phyloP scores from a whole-genome alignment of 2,329 filamentous ascomycete genomes.

The Tricladium varicosporioides region DNA sequence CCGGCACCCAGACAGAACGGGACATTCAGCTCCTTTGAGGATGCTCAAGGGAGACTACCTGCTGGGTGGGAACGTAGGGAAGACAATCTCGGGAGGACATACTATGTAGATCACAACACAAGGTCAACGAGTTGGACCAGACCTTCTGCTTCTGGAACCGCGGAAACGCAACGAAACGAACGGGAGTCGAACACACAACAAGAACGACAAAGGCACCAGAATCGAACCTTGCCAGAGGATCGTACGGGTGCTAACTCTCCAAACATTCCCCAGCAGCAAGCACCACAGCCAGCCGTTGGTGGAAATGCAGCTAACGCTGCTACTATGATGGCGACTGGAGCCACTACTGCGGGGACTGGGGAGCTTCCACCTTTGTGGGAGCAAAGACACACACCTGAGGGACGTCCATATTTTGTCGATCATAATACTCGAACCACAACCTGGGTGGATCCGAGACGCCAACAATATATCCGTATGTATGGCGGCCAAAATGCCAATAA shows the following conservation, averaged over 20 bases:
- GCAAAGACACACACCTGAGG: conserved; percentile 91
- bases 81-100: conserved; percentile 91
- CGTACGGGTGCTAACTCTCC: conserved; percentile 91
- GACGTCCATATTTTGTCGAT: conserved; percentile 94
- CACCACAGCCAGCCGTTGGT: conserved; percentile 30
- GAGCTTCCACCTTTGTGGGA: conserved; percentile 97
- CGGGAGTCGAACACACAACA: conserved; percentile 90
- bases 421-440: conserved; percentile 98
- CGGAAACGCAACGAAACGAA: conserved; percentile 72
- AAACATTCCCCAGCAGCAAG: conserved; percentile 60
- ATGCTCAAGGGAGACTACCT: conserved; percentile 88
- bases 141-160: conserved; percentile 75
- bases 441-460: conserved; percentile 94
- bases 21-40: conserved; percentile 88
- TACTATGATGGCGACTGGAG: conserved; percentile 92
- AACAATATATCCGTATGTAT: conserved; percentile 99
- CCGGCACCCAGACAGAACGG: conserved; percentile 33
- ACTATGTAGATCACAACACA: conserved; percentile 98
- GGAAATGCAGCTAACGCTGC: conserved; percentile 51
- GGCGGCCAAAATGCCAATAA: conserved; percentile 83
- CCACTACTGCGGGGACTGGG: conserved; percentile 89
- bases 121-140: conserved; percentile 95
- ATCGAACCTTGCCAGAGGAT: conserved; percentile 92
- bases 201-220: conserved; percentile 90
- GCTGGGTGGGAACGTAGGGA: conserved; percentile 95